Percentiles rank a stretch among this genome's conserved stretches.
These are phyloP conservation scores for Beauveria brongniartii DNA, from an alignment of 2,329 filamentous ascomycete species.

Conservation along the genomic window DNA sequence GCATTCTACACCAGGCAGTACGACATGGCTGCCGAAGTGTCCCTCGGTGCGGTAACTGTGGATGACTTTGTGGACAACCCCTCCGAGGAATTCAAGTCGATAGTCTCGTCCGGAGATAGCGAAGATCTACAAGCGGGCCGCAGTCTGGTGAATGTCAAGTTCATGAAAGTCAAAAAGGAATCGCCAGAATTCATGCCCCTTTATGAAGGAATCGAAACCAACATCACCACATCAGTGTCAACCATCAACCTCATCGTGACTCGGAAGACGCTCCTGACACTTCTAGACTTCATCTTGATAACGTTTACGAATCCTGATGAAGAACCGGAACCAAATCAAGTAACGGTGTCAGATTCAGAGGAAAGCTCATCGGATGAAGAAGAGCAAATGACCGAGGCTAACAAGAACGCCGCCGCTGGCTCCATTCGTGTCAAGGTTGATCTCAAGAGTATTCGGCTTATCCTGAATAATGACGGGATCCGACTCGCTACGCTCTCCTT, in stretches of 20 bases:
- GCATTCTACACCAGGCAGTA: slow-evolving; percentile 82
- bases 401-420: slow-evolving; percentile 38
- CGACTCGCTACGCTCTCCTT: slow-evolving; percentile 86
- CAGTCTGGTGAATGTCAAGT: slow-evolving; percentile 82
- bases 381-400: slow-evolving; percentile 26
- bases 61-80: slow-evolving; percentile 93
- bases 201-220: slow-evolving; percentile 89
- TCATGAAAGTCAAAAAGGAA: slow-evolving; percentile 77
- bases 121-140: slow-evolving; percentile 68
- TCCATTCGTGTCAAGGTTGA: slow-evolving; percentile 93
- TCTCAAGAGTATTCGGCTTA: slow-evolving; percentile 84
- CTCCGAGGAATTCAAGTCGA: slow-evolving; percentile 86
- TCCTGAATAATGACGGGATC: slow-evolving; percentile 96
- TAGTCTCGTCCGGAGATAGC: slow-evolving; percentile 74
- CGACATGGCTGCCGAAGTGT: slow-evolving; percentile 89
- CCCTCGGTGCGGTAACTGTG: slow-evolving; percentile 75
- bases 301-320: slow-evolving; percentile 66
- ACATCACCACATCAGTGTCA: slow-evolving; percentile 82
- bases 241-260: slow-evolving; percentile 97
- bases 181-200: slow-evolving; percentile 90
- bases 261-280: slow-evolving; percentile 79
- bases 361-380: slow-evolving; percentile 32
- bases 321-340: slow-evolving; percentile 16
- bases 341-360: slow-evolving; percentile 27
- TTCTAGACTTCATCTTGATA: slow-evolving; percentile 87